Percentiles rank a stretch among this genome's conserved stretches.
Evolutionary conservation across 805 yeast genomes (phyloP).

Genomic region (Starmerella powellii): DNA sequence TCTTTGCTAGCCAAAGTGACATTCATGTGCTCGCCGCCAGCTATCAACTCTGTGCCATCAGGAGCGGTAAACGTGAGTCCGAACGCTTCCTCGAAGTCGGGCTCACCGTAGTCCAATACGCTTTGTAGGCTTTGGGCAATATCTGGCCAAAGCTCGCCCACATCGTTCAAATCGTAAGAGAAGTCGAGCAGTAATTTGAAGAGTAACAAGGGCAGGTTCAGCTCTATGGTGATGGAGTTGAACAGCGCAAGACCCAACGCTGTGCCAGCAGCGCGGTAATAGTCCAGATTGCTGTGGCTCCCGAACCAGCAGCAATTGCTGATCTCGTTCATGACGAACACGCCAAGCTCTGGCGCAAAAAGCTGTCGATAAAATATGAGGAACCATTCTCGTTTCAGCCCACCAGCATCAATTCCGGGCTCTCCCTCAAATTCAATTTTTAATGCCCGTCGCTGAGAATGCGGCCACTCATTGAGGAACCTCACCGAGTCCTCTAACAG

Average conservation of each 20-base stretch:
- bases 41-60: conserved; percentile 46
- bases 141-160: conserved; percentile 54
- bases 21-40: conserved; percentile 41
- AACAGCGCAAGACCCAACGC: conserved; percentile 82
- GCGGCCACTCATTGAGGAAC: conserved; percentile 39
- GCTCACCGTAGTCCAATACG: conserved; percentile 35
- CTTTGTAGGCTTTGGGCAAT: conserved; percentile 42
- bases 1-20: conserved; percentile 52
- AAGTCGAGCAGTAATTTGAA: conserved; percentile 59
- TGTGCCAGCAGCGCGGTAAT: conserved; percentile 68
- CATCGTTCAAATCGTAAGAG: conserved; percentile 51
- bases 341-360: conserved; percentile 54
- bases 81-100: conserved; percentile 37
- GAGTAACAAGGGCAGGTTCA: conserved; percentile 61
- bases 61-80: conserved; percentile 56
- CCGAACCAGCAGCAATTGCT: conserved; percentile 67
- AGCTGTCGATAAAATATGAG: conserved; percentile 55
- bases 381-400: conserved; percentile 90
- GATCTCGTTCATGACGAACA: conserved; percentile 55
- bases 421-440: conserved; percentile 73
- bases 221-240: conserved; percentile 75
- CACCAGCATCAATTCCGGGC: conserved; percentile 94
- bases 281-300: conserved; percentile 22
- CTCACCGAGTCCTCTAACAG: conserved; percentile 63
- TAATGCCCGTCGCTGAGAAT: conserved; percentile 45